Conservation (phyloP, 345 rosid genomes). For the Moringa oleifera region DNA sequence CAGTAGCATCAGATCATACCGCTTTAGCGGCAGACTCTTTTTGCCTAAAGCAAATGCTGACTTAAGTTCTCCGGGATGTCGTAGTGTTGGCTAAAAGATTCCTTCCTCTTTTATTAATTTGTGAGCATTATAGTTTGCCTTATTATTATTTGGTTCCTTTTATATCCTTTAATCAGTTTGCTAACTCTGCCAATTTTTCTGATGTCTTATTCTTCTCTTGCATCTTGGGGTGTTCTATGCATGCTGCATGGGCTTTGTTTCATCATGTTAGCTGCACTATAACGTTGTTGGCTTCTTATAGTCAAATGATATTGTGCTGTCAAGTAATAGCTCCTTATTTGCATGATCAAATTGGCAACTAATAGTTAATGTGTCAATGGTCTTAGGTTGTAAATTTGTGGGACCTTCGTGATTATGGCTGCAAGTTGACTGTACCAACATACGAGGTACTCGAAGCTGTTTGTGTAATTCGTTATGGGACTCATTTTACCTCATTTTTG, state of each 20-base stretch:
- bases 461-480: conserved; percentile 48
- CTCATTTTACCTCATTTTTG: conserved; percentile 43
- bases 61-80: too few species aligned
- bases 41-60: not conserved
- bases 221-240: not conserved
- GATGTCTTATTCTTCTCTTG: not conserved
- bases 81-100: too few species aligned
- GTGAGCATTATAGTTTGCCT: too few species aligned
- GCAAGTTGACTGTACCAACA: conserved; percentile 71
- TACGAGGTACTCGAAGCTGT: conserved; percentile 82
- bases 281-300: not conserved
- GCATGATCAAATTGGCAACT: conserved; percentile 9
- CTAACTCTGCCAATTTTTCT: too few species aligned
- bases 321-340: not conserved
- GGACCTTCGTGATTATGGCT: conserved; percentile 76
- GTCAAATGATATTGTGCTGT: not conserved
- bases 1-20: not conserved
- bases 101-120: too few species aligned
- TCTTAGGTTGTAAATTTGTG: conserved; percentile 87
- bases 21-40: not conserved
- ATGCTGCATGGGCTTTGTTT: not conserved
- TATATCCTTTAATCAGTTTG: not conserved
- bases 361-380: conserved; percentile 11
- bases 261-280: not conserved
- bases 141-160: not conserved